Conservation (phyloP, 2,329 filamentous ascomycete species). For the Paecilomyces sp. region DNA sequence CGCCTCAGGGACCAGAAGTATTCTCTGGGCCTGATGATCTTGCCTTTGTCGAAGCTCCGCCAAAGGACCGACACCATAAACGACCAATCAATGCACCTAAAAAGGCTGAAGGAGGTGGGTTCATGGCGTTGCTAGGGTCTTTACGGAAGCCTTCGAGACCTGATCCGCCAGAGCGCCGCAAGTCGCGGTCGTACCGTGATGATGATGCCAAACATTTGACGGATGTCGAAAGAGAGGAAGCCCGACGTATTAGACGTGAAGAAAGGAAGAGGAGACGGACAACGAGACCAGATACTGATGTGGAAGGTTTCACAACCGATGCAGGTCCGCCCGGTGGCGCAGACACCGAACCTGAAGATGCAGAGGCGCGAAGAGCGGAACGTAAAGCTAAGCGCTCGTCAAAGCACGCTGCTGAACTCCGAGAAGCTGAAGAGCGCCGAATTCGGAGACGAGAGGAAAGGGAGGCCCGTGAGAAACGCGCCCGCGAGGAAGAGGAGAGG, state of each 20-base stretch:
- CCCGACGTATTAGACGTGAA: slow-evolving; percentile 26
- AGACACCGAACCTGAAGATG: slow-evolving; percentile 40
- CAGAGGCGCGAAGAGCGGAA: slow-evolving; percentile 57
- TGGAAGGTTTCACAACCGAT: slow-evolving; percentile 39
- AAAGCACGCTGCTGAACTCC: slow-evolving; percentile 26
- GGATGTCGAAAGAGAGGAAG: slow-evolving; percentile 27
- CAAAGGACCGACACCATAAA: slow-evolving; percentile 46
- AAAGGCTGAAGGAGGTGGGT: slow-evolving; percentile 48
- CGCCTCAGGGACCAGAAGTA: slow-evolving; percentile 37
- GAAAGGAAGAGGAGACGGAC: slow-evolving; percentile 30
- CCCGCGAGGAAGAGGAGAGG: slow-evolving; percentile 29
- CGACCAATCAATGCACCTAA: slow-evolving; percentile 57
- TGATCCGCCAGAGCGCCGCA: slow-evolving; percentile 28
- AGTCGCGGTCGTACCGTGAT: slow-evolving; percentile 30
- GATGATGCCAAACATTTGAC: slow-evolving; percentile 24
- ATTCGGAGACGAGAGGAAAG: slow-evolving; percentile 48
- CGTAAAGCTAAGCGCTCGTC: slow-evolving; percentile 49
- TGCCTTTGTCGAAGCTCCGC: slow-evolving; percentile 44
- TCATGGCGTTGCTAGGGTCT: slow-evolving; percentile 58
- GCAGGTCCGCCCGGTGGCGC: slow-evolving; percentile 30
- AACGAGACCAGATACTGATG: slow-evolving; percentile 41
- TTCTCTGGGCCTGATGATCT: slow-evolving; percentile 44
- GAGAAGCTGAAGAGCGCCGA: slow-evolving; percentile 29
- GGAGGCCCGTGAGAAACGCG: slow-evolving; percentile 31
- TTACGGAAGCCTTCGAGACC: slow-evolving; percentile 24